Evolutionary conservation across 768 basidiomycete species (phyloP).

Genomic region (Holtermanniella nyarrowii): DNA sequence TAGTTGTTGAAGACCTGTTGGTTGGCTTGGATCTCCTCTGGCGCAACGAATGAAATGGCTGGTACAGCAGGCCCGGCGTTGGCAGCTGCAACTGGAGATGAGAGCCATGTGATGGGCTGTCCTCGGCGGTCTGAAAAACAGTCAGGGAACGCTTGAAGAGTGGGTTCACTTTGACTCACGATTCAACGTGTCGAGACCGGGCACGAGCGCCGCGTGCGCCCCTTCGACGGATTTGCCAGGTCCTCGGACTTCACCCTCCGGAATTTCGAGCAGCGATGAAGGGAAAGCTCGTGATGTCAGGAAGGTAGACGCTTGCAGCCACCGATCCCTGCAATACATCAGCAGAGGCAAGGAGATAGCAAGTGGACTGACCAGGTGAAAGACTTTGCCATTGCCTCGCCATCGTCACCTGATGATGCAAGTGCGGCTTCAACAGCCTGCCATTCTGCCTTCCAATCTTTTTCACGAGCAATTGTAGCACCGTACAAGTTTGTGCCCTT

Average conservation of each 20-base stretch:
- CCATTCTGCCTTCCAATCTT: constrained; percentile 59
- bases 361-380: constrained; percentile 56
- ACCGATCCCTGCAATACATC: constrained; percentile 53
- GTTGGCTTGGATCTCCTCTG: constrained; percentile 43
- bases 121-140: constrained; percentile 50
- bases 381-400: constrained; percentile 44
- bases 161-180: constrained; percentile 37
- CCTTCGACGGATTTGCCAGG: constrained; percentile 12
- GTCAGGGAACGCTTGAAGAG: not conserved
- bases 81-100: constrained; percentile 24
- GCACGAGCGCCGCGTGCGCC: constrained; percentile 64
- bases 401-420: constrained; percentile 30
- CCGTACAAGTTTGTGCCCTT: constrained; percentile 71
- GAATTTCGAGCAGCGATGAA: constrained; percentile 59
- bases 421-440: constrained; percentile 47
- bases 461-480: constrained; percentile 59
- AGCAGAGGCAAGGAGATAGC: not conserved
- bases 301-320: constrained; percentile 62
- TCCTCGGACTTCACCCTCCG: constrained; percentile 45
- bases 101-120: constrained; percentile 72
- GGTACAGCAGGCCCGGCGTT: constrained; percentile 21
- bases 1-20: constrained; percentile 81
- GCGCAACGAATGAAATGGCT: constrained; percentile 56
- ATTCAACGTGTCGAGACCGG: constrained; percentile 77
- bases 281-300: constrained; percentile 85